Conservation (phyloP, 2,329 filamentous ascomycete genomes). For the Sclerotinia spermophila region DNA sequence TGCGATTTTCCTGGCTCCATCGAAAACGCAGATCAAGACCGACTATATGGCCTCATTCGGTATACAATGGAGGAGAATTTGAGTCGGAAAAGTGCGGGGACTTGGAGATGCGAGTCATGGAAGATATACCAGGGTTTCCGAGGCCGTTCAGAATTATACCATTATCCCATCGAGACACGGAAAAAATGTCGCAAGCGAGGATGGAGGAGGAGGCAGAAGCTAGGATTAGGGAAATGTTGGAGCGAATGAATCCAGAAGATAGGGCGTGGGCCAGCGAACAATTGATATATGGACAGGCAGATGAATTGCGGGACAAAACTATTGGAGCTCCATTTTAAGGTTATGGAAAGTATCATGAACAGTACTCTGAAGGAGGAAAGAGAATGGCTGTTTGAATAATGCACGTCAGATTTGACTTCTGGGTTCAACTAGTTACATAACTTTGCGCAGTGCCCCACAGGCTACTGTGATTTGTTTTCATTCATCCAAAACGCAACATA, state of each 20-base stretch:
- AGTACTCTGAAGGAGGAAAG: neutral
- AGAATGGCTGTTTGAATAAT: neutral
- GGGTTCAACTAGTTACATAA: neutral
- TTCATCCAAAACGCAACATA: neutral
- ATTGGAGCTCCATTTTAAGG: constrained; percentile 11
- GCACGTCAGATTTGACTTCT: constrained; percentile 2
- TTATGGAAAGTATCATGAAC: neutral
- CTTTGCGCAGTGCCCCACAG: constrained; percentile 1
- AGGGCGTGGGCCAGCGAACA: constrained; percentile 18
- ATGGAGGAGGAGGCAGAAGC: constrained; percentile 18
- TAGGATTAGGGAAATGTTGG: constrained; percentile 15
- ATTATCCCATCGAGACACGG: constrained; percentile 7
- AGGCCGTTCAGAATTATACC: neutral
- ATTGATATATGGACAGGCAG: constrained; percentile 16
- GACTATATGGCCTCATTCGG: constrained; percentile 16
- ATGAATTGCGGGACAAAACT: constrained; percentile 12
- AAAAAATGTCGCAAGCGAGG: constrained; percentile 15
- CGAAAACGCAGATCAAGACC: neutral
- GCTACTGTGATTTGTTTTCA: neutral
- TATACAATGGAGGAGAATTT: constrained; percentile 11
- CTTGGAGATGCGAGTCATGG: constrained; percentile 13
- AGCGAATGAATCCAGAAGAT: constrained; percentile 18
- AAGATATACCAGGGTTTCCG: constrained; percentile 12
- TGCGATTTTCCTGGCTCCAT: constrained; percentile 11
- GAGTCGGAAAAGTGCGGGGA: constrained; percentile 2